phyloP scores from a whole-genome alignment of 345 rosid species.

The Aquilaria yunnanensis region DNA sequence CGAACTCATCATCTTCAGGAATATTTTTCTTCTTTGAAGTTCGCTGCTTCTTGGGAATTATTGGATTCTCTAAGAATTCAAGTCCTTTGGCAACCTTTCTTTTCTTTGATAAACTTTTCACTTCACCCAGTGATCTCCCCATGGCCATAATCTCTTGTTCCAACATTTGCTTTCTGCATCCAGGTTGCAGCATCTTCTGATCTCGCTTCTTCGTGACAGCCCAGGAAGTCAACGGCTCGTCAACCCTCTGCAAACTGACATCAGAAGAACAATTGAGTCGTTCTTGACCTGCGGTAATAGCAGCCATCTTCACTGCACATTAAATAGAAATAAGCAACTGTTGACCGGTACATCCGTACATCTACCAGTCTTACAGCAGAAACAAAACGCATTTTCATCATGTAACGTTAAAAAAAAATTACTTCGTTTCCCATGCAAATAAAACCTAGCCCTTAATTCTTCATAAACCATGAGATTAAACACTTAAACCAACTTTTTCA shows the following conservation, averaged over 20 bases:
- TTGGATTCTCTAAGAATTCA: slow-evolving; percentile 10
- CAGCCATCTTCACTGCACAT: slow-evolving; percentile 34
- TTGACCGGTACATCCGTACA: too few relatives aligned
- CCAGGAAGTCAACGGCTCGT: slow-evolving; percentile 7
- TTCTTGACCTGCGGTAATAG: slow-evolving; percentile 23
- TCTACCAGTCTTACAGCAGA: neutral
- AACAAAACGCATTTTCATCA: neutral
- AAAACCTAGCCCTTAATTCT: neutral
- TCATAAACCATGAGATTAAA: too few relatives aligned
- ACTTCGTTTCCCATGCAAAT: neutral
- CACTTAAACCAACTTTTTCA: too few relatives aligned
- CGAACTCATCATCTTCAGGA: slow-evolving; percentile 8
- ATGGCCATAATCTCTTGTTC: slow-evolving; percentile 1
- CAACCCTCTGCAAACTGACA: slow-evolving; percentile 8
- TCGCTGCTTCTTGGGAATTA: slow-evolving; percentile 17
- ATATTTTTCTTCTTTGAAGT: slow-evolving; percentile 6
- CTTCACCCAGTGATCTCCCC: slow-evolving; percentile 2
- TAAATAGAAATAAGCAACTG: neutral
- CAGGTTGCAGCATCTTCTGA: neutral
- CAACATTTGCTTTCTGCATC: neutral
- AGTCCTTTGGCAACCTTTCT: slow-evolving; percentile 6
- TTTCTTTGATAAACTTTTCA: slow-evolving; percentile 12
- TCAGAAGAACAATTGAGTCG: slow-evolving; percentile 6
- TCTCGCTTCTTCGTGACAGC: slow-evolving; percentile 15
- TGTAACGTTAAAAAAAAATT: too few relatives aligned